Percentiles rank a stretch among this genome's conserved stretches.
Conservation (phyloP, 768 basidiomycete species). For the Lentinula lateritia region DNA sequence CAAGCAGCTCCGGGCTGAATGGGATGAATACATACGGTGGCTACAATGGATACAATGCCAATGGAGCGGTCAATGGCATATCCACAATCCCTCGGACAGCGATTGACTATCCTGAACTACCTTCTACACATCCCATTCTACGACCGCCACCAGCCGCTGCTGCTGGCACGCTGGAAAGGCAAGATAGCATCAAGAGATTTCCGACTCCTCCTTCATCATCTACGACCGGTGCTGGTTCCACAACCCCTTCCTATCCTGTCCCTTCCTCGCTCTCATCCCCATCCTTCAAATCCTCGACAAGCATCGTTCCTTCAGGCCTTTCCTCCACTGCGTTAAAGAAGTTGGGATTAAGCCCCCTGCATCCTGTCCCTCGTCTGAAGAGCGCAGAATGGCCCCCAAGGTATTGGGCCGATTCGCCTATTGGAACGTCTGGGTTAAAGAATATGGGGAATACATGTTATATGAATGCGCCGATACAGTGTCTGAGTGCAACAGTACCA, state of each 20-base stretch:
- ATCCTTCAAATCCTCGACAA: constrained; percentile 21
- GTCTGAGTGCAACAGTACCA: constrained; percentile 89
- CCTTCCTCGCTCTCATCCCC: background rate
- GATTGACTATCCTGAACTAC: constrained; percentile 81
- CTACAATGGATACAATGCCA: background rate
- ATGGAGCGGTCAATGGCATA: background rate
- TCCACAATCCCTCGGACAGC: constrained; percentile 31
- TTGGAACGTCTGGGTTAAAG: constrained; percentile 83
- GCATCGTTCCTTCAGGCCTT: background rate
- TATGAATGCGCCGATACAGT: constrained; percentile 98
- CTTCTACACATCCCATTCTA: constrained; percentile 45
- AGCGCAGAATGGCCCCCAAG: constrained; percentile 72
- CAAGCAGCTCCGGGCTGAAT: background rate
- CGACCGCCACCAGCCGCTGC: constrained; percentile 81
- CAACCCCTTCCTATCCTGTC: constrained; percentile 11
- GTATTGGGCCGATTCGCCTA: constrained; percentile 79
- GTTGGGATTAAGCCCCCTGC: constrained; percentile 10
- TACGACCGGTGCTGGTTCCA: constrained; percentile 9
- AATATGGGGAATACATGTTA: constrained; percentile 98
- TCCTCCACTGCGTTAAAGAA: constrained; percentile 16
- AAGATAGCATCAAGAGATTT: constrained; percentile 43
- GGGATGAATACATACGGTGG: background rate
- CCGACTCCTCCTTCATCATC: background rate
- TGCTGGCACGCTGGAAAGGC: constrained; percentile 62
- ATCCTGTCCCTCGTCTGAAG: constrained; percentile 49